Evolutionary conservation across 805 yeast genomes (phyloP).

Genomic region (Wickerhamomyces canadensis): DNA sequence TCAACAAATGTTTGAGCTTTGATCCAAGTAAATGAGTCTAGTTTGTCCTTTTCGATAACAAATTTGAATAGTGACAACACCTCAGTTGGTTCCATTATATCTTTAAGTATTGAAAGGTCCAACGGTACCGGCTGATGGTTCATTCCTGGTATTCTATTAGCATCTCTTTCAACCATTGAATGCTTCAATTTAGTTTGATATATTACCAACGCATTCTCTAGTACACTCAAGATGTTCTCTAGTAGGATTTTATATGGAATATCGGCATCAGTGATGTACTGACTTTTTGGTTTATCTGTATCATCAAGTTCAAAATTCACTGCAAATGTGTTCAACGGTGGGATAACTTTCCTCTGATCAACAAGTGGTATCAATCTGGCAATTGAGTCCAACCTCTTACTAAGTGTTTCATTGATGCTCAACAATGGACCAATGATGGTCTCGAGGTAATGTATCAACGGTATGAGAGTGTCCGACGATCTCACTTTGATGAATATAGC

Average conservation of each 20-base stretch:
- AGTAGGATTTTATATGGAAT: slow-evolving; percentile 7
- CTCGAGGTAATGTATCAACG: slow-evolving; percentile 10
- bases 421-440: slow-evolving; percentile 13
- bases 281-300: slow-evolving; percentile 9
- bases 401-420: slow-evolving; percentile 7
- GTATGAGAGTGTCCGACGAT: slow-evolving; percentile 3
- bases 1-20: slow-evolving; percentile 23
- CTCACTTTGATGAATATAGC: slow-evolving; percentile 14
- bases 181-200: slow-evolving; percentile 27
- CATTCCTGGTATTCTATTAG: slow-evolving; percentile 25
- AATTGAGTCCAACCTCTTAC: slow-evolving; percentile 6
- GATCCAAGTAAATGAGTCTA: slow-evolving; percentile 22
- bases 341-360: slow-evolving; percentile 15
- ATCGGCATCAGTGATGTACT: slow-evolving; percentile 2
- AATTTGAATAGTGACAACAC: slow-evolving; percentile 30
- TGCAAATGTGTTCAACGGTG: slow-evolving; percentile 12
- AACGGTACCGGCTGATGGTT: slow-evolving; percentile 25
- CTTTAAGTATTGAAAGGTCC: slow-evolving; percentile 25
- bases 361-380: neutral
- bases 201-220: slow-evolving; percentile 24
- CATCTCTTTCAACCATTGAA: slow-evolving; percentile 25
- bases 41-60: slow-evolving; percentile 22
- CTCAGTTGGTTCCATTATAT: slow-evolving; percentile 28
- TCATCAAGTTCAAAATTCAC: slow-evolving; percentile 21
- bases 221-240: slow-evolving; percentile 11